These are phyloP conservation scores for Iberis amara DNA, from an alignment of 441 rosid genomes.

Conservation along the genomic window DNA sequence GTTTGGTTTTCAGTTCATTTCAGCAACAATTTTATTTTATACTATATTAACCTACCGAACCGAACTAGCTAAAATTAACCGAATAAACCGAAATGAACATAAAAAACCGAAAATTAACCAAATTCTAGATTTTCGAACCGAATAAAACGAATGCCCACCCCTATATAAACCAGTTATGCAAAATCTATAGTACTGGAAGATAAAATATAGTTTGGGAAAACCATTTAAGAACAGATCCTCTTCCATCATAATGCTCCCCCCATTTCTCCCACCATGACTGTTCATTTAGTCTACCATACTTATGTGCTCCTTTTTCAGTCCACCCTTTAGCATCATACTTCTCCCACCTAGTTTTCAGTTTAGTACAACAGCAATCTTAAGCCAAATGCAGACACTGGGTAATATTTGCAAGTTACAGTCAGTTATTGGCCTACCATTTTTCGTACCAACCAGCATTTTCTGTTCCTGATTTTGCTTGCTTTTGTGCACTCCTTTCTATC, in stretches of 20 bases:
- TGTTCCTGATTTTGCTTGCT: constrained; percentile 93
- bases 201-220: constrained; percentile 27
- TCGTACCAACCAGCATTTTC: constrained; percentile 98
- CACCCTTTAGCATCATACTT: constrained; percentile 97
- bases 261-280: constrained; percentile 99
- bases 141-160: too few species aligned
- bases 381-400: constrained; percentile 10
- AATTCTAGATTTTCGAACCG: too few species aligned
- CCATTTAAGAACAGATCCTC: constrained; percentile 98
- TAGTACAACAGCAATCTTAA: constrained; percentile 6
- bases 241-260: constrained; percentile 98
- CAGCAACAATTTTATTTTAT: too few species aligned
- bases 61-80: too few species aligned
- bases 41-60: too few species aligned
- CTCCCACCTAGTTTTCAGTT: constrained; percentile 77
- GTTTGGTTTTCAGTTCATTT: too few species aligned
- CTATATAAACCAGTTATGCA: not conserved
- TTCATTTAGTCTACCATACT: constrained; percentile 88
- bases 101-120: too few species aligned
- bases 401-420: not conserved
- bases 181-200: constrained; percentile 11
- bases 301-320: constrained; percentile 98
- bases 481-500: constrained; percentile 98
- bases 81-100: too few species aligned
- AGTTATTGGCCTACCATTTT: constrained; percentile 62